Base-by-base conservation (phyloP, 2,329 filamentous ascomycete species). In the Hypoxylon sp. region DNA sequence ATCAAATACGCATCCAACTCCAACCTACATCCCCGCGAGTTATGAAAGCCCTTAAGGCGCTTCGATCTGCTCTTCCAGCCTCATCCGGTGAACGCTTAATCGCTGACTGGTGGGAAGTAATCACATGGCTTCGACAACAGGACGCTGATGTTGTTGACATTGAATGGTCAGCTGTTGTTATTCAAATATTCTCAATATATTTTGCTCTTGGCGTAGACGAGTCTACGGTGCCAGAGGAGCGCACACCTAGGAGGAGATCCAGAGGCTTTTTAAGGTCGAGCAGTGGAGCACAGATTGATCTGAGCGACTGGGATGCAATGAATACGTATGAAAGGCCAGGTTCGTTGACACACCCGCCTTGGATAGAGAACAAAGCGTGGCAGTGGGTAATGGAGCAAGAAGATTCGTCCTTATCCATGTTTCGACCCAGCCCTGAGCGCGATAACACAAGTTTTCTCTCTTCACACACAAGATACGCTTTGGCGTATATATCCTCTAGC, bases 101-200 rank as follows among this genome's bases (percentile, higher is more conserved):
- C 63, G 85, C 90, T 9, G 88, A 87, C 1, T 94, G 92, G 91
- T 92, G 92, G 86, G 90, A 93, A 75, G 85, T 88, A 19, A 86
- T 92, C 80, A 87, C 89, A 68, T 95, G 92, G 92, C 82, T 93
- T 44, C 81, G 82, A 31, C 75, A 80, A 10, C 84, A 85, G 62
- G 81, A 84, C 3, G 80, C 84, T 3, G 76, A 81, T 6, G 77
- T 84, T 13, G 78, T 80, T 3, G 85, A 91, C 68, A 63, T 81
- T 1, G 92, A 94, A 78, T 94, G 92, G 92, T 91, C 90, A 3
- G 87, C 90, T 1, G 77, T 92, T 51, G 84, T 89, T 2, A 84
- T 92, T 9, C 82, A 91, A 9, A 78, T 94, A 2, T 85, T 93
- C 50, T 83, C 87, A 3, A 84, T 92, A 64, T 91, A 88, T 57